Evolutionary conservation across 352 stramenopile genomes (phyloP), one percentile per base, ranked within the genome.

Genomic region (Globisporangium paroecandrum): DNA sequence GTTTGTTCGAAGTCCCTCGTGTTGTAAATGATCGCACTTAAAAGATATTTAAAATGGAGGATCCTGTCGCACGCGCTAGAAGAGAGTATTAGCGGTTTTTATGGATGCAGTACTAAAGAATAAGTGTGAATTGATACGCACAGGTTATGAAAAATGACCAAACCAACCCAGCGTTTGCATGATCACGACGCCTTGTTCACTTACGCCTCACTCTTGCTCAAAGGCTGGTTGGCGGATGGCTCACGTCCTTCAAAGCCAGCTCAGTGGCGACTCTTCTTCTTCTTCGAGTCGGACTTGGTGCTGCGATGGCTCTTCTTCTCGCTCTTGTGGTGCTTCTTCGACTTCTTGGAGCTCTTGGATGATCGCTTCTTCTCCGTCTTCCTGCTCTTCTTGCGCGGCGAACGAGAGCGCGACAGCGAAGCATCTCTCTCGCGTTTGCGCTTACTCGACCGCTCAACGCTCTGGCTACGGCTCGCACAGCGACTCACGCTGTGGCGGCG

Each of bases 301-400:
- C 65, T 41, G 59, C 78, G 75, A 51, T 57, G 69, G 46, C 58
- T 75, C 58, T 77, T 73, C 18, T 64, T 75, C 54, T 77, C 66
- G 47, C 82, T 83, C 69, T 69, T 81, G 1, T 77, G 71, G 22
- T 86, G 70, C 27, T 85, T 86, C 66, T 74, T 84, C 65, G 78
- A 76, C 51, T 77, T 78, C 62, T 62, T 68, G 1, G 68, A 79
- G 9, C 68, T 68, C 65, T 75, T 82, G 49, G 59, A 53, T 27
- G 72, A 75, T 15, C 66, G 73, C 59, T 70, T 77, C 32, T 68
- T 57, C 51, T 77, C 53, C 8, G 53, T 18, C 18, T 54, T 76
- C 13, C 73, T 83, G 63, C 73, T 77, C 55, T 66, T 77, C 63
- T 77, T 86, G 25, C 63, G 56, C 6, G 56, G 32, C 9, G 47